Conservation (phyloP, 2,329 filamentous ascomycete genomes). For the Arthrobotrys musiformis region DNA sequence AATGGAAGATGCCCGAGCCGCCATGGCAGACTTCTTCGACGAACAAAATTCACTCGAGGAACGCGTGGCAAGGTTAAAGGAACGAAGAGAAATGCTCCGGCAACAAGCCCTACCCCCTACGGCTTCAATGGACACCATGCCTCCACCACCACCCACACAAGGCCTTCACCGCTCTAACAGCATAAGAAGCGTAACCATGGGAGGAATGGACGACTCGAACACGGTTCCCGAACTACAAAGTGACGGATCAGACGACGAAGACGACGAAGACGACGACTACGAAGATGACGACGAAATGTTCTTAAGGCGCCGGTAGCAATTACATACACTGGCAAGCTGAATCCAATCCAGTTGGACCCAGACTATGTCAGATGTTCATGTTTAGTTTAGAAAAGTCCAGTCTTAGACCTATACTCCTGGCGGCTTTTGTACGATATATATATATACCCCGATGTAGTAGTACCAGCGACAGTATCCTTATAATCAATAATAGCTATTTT, state of each 20-base stretch:
- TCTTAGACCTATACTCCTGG: slow-evolving; percentile 49
- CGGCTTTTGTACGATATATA: slow-evolving; percentile 1
- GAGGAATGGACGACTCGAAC: slow-evolving; percentile 49
- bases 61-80: slow-evolving; percentile 74
- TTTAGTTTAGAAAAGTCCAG: background rate
- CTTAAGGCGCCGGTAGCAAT: slow-evolving; percentile 56
- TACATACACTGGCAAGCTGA: slow-evolving; percentile 52
- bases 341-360: background rate
- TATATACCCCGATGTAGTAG: background rate
- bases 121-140: slow-evolving; percentile 57
- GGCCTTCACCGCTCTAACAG: slow-evolving; percentile 29
- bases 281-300: slow-evolving; percentile 73
- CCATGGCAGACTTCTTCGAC: slow-evolving; percentile 80
- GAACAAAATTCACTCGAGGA: slow-evolving; percentile 83
- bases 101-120: slow-evolving; percentile 60
- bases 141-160: background rate
- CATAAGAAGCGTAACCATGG: slow-evolving; percentile 38
- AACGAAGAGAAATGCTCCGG: slow-evolving; percentile 75
- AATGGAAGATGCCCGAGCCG: slow-evolving; percentile 77
- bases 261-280: slow-evolving; percentile 69
- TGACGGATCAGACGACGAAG: slow-evolving; percentile 63
- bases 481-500: slow-evolving; percentile 2
- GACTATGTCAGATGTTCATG: background rate
- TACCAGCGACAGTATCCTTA: background rate
- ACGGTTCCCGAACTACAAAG: slow-evolving; percentile 60